Conservation (phyloP, 768 basidiomycete genomes). For the Russula compacta region DNA sequence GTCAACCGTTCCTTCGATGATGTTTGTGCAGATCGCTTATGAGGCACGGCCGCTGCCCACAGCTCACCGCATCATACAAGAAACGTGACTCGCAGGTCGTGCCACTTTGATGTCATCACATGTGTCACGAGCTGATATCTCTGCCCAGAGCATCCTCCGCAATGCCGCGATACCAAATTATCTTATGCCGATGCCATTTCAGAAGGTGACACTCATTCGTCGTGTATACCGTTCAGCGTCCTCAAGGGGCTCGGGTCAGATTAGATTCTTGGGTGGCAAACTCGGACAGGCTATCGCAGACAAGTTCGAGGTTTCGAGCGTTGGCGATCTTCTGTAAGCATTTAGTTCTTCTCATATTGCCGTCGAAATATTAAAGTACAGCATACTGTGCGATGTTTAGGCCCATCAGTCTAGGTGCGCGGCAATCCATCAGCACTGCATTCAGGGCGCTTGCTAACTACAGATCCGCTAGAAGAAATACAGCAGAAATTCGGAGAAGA, state of each 20-base stretch:
- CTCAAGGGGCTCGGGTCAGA: conserved; percentile 37
- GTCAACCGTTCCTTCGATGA: conserved; percentile 1
- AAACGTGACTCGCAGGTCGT: conserved; percentile 81
- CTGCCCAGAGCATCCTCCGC: conserved; percentile 66
- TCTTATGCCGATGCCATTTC: conserved; percentile 72
- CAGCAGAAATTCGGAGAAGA: conserved; percentile 75
- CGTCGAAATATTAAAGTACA: background rate
- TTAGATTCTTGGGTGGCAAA: conserved; percentile 92
- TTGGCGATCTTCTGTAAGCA: conserved; percentile 81
- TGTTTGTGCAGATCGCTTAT: background rate
- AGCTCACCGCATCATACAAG: conserved; percentile 86
- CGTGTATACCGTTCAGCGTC: background rate
- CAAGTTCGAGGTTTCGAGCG: conserved; percentile 82
- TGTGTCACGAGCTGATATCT: background rate
- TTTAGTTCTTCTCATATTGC: background rate
- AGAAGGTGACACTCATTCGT: conserved; percentile 25
- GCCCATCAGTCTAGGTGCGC: conserved; percentile 45
- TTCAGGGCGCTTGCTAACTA: background rate
- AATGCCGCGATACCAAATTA: conserved; percentile 79
- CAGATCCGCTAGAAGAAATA: conserved; percentile 10
- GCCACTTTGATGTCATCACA: background rate
- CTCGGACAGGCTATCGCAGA: conserved; percentile 79
- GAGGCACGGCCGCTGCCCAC: background rate
- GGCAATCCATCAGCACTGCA: conserved; percentile 1
- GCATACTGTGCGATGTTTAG: conserved; percentile 28